These are phyloP conservation scores for Petunia axillaris DNA, from an alignment of 257 asterid genomes.

Conservation along the genomic window DNA sequence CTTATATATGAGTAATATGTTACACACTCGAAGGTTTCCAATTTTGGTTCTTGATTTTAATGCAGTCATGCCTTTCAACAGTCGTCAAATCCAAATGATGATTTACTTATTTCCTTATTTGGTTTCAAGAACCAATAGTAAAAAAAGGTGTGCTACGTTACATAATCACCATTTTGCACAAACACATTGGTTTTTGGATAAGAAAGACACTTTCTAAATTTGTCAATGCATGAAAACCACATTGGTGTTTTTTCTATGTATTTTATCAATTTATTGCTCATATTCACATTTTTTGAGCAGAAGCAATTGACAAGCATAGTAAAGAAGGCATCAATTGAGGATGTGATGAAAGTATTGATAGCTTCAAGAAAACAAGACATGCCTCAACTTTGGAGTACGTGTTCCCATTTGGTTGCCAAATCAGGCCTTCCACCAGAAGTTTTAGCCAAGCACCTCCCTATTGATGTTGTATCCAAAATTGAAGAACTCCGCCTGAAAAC, in stretches of 20 bases:
- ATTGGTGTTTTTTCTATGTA: not conserved
- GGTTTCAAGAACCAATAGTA: constrained; percentile 30
- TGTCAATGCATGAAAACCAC: not conserved
- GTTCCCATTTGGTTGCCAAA: constrained; percentile 89
- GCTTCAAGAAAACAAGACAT: constrained; percentile 92
- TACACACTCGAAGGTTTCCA: constrained; percentile 38
- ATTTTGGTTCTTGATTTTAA: constrained; percentile 39
- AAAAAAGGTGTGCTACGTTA: constrained; percentile 31
- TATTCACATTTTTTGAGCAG: constrained; percentile 39
- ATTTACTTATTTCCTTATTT: constrained; percentile 52
- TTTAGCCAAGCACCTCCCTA: constrained; percentile 78
- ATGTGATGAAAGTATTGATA: constrained; percentile 84
- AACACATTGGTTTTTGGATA: constrained; percentile 6
- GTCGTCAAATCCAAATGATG: constrained; percentile 38
- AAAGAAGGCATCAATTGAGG: constrained; percentile 89
- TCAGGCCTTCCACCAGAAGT: constrained; percentile 89
- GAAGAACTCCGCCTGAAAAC: constrained; percentile 89
- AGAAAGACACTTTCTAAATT: not conserved
- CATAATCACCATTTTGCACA: constrained; percentile 13
- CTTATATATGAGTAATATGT: constrained; percentile 28
- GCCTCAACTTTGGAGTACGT: constrained; percentile 84
- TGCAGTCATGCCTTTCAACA: constrained; percentile 70
- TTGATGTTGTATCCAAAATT: constrained; percentile 75
- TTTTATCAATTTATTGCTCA: too few species aligned
- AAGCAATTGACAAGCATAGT: constrained; percentile 81